Evolutionary conservation across 208 protist species (phyloP), one percentile per base, ranked within the genome.

Genomic region (Leishmania arabica): DNA sequence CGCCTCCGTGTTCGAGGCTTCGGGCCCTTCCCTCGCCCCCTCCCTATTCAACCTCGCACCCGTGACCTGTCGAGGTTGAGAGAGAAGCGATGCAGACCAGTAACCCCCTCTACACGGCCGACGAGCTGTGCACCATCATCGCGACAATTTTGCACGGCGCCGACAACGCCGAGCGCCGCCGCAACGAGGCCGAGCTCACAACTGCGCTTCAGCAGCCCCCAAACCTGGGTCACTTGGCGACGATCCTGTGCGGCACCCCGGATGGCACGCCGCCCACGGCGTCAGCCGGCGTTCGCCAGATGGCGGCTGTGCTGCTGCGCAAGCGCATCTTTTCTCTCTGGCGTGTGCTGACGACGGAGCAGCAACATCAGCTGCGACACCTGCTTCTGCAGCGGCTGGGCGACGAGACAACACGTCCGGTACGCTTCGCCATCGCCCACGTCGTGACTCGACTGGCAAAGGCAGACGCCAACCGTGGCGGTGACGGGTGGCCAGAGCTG

Each of bases 341-440:
- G 95, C 84, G 78, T 42, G 79, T 85, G 3, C 85, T 97, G 42
- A 69, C 80, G n/a, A 24, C 56, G 6, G 80, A 79, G 45, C 77
- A 85, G 66, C 91, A 92, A 47, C 70, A 72, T 31, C 82, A 90
- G 84, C 85, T 96, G n/a, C 92, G 91, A 21, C 68, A 81, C 24
- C n/a, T 92, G 17, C 88, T 98, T 19, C 88, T 98, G 40, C 68
- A 78, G 69, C 91, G 91, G 79, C 90, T 96, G 24, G 85, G 86
- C 19, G 56, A 66, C 49, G 95, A 98, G 86, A 79, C 91, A 9
- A 81, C 88, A 77, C 85, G 90, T 1, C 76, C 84, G 51, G 91
- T 97, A n/a, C 92, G 93, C 60, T 86, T 96, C 17, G 92, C 91
- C 40, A 79, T 98, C 53, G 92, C 95, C 1, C 93, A 98, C 82